Base-by-base conservation (phyloP, 306 rosid genomes). In the Prosopis cineraria region DNA sequence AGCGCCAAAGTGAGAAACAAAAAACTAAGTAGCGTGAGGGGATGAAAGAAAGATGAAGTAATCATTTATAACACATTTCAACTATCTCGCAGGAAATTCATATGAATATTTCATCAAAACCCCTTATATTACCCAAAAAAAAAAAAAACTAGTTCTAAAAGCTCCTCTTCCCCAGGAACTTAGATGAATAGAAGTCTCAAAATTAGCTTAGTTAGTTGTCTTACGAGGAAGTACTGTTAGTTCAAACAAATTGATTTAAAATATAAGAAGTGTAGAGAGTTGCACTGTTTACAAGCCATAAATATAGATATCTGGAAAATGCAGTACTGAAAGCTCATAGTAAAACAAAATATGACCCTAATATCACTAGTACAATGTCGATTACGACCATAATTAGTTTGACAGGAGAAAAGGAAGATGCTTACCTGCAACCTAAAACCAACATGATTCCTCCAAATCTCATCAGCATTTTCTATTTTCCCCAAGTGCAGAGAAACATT, bases 401-500 rank as follows among this genome's bases (percentile, higher is more conserved):
- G 50, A 70, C n/a, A 53, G 72, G 8, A 47, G 40, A 41, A 45
- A 16, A 67, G 62, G 50, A 82, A 74, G 74, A 33, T 68, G 72
- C 43, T 73, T 89, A 92, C 96, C 96, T 92, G 97, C 87, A 94
- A 77, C 78, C 96, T 85, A 75, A 89, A 47, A 27, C 98, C 98
- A 37, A 86, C 84, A 65, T 94, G 98, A 79, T 94, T 90, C 68
- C 78, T 87, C 93, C 90, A 90, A 76, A 93, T 88, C 79, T 94
- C 97, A 25, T 92, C 91, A 27, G 98, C 96, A 77, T 92, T 94
- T 90, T 94, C 97, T 25, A 79, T 82, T 90, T 92, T 94, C 34
- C 97, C 97, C 89, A 92, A 78, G 87, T 92, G 98, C 44, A 94
- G 78, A 78, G 98, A 94, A 79, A 90, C 78, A 84, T 88, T 90